Conservation (phyloP, 805 yeast genomes). For the Candida lessepsii region DNA sequence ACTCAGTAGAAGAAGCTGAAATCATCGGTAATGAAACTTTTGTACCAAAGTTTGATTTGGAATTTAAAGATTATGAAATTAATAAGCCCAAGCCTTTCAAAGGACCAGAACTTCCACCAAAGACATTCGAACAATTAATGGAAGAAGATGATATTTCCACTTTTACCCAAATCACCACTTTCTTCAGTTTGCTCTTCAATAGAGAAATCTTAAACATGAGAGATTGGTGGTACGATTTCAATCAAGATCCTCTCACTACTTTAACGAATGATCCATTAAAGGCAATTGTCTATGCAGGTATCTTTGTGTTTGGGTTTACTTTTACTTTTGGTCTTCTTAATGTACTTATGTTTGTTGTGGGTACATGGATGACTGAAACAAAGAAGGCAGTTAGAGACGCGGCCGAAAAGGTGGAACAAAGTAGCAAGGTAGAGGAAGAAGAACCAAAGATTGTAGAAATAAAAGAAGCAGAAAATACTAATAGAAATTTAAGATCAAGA, state of each 20-base stretch:
- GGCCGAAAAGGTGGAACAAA: conserved; percentile 3
- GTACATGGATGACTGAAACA: conserved; percentile 14
- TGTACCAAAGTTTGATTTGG: conserved; percentile 51
- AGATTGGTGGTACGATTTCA: conserved; percentile 38
- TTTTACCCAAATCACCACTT: conserved; percentile 16
- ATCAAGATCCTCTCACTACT: conserved; percentile 44
- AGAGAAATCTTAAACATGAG: conserved; percentile 26
- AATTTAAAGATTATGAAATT: conserved; percentile 41
- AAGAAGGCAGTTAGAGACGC: conserved; percentile 11
- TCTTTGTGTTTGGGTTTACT: conserved; percentile 40
- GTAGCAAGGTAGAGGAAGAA: background rate
- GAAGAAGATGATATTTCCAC: conserved; percentile 17
- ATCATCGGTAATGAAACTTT: conserved; percentile 75
- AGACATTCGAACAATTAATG: conserved; percentile 35
- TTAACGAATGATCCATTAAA: conserved; percentile 49
- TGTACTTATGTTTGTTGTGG: conserved; percentile 27
- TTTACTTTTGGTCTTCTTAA: conserved; percentile 45
- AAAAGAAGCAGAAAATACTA: conserved; percentile 5
- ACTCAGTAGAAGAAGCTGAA: conserved; percentile 83
- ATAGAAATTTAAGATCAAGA: conserved; percentile 5
- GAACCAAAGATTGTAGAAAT: conserved; percentile 16
- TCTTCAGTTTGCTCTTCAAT: conserved; percentile 19
- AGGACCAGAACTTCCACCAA: conserved; percentile 47
- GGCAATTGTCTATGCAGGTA: conserved; percentile 46
- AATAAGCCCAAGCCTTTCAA: conserved; percentile 41